Evolutionary conservation across 805 yeast species (phyloP), one percentile per base, ranked within the genome.

Genomic region (Ogataea ganodermae): DNA sequence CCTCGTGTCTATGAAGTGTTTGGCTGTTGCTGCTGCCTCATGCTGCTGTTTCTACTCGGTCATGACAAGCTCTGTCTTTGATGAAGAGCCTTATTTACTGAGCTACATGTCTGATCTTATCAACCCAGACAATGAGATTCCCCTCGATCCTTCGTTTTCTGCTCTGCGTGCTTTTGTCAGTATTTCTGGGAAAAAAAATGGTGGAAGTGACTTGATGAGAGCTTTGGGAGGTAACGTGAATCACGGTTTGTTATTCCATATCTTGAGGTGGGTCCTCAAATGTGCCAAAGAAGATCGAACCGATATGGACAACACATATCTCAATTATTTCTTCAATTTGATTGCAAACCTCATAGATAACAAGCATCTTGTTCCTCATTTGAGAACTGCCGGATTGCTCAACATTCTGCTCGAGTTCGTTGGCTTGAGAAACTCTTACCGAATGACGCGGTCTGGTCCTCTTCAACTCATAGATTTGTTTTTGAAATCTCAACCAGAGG

Each of bases 221-320:
- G 82, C 87, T 10, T 65, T 90, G 53, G 89, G 94, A 17, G 97
- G 94, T 8, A 89, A 89, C 62, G 89, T 91, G 32, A 81, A 83
- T 50, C 96, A 91, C 65, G 97, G 97, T 1, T 68, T 82, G 10
- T 60, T 91, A 32, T 87, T 86, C 68, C 90, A 87, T 59, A 77
- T 84, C 24, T 63, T 90, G 23, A 77, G 91, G 47, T 73, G 73
- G 35, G 79, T 89, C n/a, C 71, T 79, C 45, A 79, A 81, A 40
- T 67, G 70, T 8, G 74, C 77, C 1, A 73, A 67, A 50, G 67
- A 62, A 5, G 66, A 66, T 35, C 60, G 55, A 33, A 49, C 53
- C 2, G 59, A 57, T 24, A 48, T 62, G 45, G 60, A 61, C 22
- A 57, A 53, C 23, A 42, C 58, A 2, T 63, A 59, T 35, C 48